Evolutionary conservation across 768 basidiomycete genomes (phyloP).

Genomic region (Psilocybe tampanensis): DNA sequence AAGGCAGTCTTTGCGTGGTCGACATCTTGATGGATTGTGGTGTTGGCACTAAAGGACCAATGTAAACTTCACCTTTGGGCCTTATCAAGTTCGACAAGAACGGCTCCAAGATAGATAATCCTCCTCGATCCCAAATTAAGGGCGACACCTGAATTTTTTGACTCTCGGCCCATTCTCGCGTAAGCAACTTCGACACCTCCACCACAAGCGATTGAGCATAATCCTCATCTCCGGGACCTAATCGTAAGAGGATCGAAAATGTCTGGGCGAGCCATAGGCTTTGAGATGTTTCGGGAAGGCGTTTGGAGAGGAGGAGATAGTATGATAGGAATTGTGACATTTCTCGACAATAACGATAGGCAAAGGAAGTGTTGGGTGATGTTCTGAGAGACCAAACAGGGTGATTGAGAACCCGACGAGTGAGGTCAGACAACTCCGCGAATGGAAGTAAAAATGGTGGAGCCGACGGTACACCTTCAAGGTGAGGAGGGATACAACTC

Average conservation of each 20-base stretch:
- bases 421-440: conserved; percentile 51
- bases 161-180: conserved; percentile 41
- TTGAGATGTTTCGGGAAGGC: conserved; percentile 54
- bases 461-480: conserved; percentile 36
- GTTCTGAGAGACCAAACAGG: conserved; percentile 48
- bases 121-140: conserved; percentile 53
- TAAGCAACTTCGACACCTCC: conserved; percentile 39
- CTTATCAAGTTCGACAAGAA: conserved; percentile 56
- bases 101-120: conserved; percentile 53
- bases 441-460: conserved; percentile 71
- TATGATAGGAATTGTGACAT: conserved; percentile 53
- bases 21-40: conserved; percentile 56
- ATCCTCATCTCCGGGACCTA: conserved; percentile 79
- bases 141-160: conserved; percentile 38
- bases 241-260: conserved; percentile 51
- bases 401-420: conserved; percentile 51
- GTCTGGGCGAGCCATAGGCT: conserved; percentile 72
- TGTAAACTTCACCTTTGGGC: conserved; percentile 39
- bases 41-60: conserved; percentile 54
- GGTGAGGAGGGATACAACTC: conserved; percentile 52
- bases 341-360: conserved; percentile 47
- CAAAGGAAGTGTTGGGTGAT: conserved; percentile 19
- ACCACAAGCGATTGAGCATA: conserved; percentile 45
- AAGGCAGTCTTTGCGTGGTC: conserved; percentile 56
- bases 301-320: conserved; percentile 62